Percentiles rank a stretch among this genome's conserved stretches.
Conservation (phyloP, 257 asterid genomes). For the Primulina tabacum region DNA sequence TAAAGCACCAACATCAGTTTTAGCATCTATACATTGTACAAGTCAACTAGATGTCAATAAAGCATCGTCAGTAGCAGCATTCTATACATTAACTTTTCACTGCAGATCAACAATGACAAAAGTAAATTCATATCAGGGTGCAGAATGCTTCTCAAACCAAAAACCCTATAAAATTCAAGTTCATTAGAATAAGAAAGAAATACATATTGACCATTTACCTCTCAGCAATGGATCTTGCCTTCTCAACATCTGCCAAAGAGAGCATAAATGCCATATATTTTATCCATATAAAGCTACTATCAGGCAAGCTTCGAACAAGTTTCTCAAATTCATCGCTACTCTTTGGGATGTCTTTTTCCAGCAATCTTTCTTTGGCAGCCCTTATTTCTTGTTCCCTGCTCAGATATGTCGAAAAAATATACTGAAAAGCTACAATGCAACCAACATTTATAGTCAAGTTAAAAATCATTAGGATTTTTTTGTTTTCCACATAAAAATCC, state of each 20-base stretch:
- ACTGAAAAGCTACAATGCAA: slow-evolving; percentile 13
- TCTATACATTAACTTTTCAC: not conserved
- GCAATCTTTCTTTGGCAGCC: slow-evolving; percentile 88
- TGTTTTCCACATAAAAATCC: slow-evolving; percentile 1
- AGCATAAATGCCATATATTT: slow-evolving; percentile 90
- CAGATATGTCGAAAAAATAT: slow-evolving; percentile 15
- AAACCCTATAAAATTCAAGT: not conserved
- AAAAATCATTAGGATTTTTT: not conserved
- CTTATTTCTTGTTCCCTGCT: slow-evolving; percentile 85
- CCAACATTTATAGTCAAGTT: not conserved
- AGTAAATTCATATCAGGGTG: not conserved
- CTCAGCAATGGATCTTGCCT: slow-evolving; percentile 90
- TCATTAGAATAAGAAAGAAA: not conserved
- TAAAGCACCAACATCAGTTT: not conserved
- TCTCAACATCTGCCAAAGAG: slow-evolving; percentile 76
- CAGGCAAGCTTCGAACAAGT: slow-evolving; percentile 71
- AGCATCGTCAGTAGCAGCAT: not conserved
- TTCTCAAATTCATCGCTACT: slow-evolving; percentile 85
- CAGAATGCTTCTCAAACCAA: not conserved
- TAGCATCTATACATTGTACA: not conserved
- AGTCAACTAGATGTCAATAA: not conserved
- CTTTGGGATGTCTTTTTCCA: slow-evolving; percentile 70
- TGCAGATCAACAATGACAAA: not conserved
- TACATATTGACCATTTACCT: slow-evolving; percentile 41
- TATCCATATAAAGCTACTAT: slow-evolving; percentile 89